Evolutionary conservation across 805 yeast species (phyloP).

Genomic region (Candida coquimbonensis): DNA sequence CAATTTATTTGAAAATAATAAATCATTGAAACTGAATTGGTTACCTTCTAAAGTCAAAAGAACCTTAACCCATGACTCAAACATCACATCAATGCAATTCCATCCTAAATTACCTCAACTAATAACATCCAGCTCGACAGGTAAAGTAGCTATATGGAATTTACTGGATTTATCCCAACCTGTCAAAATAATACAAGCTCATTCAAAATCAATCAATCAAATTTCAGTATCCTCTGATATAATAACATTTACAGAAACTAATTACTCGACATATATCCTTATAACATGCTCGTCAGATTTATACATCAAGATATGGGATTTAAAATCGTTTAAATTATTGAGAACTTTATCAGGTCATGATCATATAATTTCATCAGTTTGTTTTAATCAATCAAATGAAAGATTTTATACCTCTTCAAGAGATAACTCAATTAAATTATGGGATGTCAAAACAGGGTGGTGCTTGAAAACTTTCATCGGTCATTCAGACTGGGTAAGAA

Average conservation of each 20-base stretch:
- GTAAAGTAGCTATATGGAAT: constrained; percentile 70
- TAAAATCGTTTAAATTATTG: constrained; percentile 41
- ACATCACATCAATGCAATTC: constrained; percentile 55
- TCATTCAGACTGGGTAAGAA: constrained; percentile 86
- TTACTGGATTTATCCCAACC: constrained; percentile 52
- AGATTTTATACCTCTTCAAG: constrained; percentile 56
- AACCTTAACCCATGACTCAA: constrained; percentile 30
- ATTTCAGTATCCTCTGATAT: constrained; percentile 48
- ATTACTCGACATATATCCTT: constrained; percentile 20
- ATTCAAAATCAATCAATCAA: constrained; percentile 60
- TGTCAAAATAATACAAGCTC: constrained; percentile 61
- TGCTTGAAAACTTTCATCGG: constrained; percentile 61
- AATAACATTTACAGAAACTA: constrained; percentile 15
- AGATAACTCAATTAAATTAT: constrained; percentile 51
- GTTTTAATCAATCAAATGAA: constrained; percentile 36
- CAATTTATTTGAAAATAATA: constrained; percentile 5
- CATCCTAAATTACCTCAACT: constrained; percentile 71
- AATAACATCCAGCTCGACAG: constrained; percentile 59
- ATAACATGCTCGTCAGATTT: constrained; percentile 46
- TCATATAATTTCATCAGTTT: constrained; percentile 67
- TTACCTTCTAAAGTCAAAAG: constrained; percentile 20
- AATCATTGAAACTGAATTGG: constrained; percentile 19
- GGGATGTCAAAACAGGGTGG: constrained; percentile 68
- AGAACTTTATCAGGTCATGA: constrained; percentile 79
- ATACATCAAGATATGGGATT: constrained; percentile 67